Percentiles rank a stretch among this genome's conserved stretches.
Evolutionary conservation across 805 yeast genomes (phyloP).

Genomic region (Zygosaccharomyces kombuchaensis): DNA sequence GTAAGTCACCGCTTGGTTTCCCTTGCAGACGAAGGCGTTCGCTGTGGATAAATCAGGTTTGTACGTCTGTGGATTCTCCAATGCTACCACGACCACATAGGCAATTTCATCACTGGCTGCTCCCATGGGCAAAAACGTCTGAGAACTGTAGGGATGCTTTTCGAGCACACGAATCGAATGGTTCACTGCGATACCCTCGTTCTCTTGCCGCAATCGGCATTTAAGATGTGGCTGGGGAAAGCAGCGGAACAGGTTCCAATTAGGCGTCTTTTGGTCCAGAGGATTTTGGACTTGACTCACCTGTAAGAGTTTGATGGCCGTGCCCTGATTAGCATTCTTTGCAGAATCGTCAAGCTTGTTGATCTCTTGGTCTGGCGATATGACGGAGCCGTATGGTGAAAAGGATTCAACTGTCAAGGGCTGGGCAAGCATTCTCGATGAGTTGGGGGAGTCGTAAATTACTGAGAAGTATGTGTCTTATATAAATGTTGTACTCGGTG

Average conservation of each 20-base stretch:
- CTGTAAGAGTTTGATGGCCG: slow-evolving; percentile 72
- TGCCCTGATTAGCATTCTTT: slow-evolving; percentile 81
- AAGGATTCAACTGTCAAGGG: slow-evolving; percentile 65
- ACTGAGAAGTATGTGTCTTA: not conserved
- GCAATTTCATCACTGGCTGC: slow-evolving; percentile 47
- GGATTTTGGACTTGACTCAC: slow-evolving; percentile 65
- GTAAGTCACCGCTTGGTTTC: slow-evolving; percentile 87
- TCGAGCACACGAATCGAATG: slow-evolving; percentile 71
- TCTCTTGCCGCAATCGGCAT: slow-evolving; percentile 1
- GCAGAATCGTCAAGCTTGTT: slow-evolving; percentile 30
- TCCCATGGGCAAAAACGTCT: slow-evolving; percentile 92
- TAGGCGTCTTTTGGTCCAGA: slow-evolving; percentile 52
- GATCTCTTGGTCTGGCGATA: slow-evolving; percentile 74
- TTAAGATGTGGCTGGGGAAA: slow-evolving; percentile 67
- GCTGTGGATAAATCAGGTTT: slow-evolving; percentile 60
- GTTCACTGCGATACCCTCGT: slow-evolving; percentile 2
- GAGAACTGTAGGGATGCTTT: slow-evolving; percentile 85
- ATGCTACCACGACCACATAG: slow-evolving; percentile 79
- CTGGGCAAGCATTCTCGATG: slow-evolving; percentile 41
- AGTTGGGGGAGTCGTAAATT: not conserved
- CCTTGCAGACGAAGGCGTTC: slow-evolving; percentile 69
- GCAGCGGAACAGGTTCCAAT: slow-evolving; percentile 82
- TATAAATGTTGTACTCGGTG: not conserved
- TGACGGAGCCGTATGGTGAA: slow-evolving; percentile 66
- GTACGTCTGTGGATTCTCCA: slow-evolving; percentile 40